Base-by-base conservation (phyloP, 139 green algal genomes). In the Volvox reticuliferus region DNA sequence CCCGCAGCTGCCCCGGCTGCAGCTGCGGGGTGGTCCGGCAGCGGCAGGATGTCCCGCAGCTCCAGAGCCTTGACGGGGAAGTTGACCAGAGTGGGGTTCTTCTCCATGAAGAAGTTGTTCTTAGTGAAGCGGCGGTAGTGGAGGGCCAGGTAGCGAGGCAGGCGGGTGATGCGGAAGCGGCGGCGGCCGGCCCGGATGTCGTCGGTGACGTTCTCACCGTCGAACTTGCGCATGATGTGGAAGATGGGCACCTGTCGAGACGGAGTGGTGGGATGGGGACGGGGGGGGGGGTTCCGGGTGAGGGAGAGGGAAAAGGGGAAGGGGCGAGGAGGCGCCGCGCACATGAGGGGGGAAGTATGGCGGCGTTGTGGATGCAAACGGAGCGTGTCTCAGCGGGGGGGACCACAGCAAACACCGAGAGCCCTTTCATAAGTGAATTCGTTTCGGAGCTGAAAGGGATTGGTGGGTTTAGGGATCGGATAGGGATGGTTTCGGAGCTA, bases 1-100 rank as follows among this genome's bases (percentile, higher is more conserved):
- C 93, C 92, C 44, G 63, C 35, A 20, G 93, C 92, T 69, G 95
- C 73, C 19, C 62, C 85, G n/a, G 69, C 37, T 50, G 85, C 85
- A 9, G 22, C 44, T 16, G 69, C 85, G 12, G 85, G 69, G 28
- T 30, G 85, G 69, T 89, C 85, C 9, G 88, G 37, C 79, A 92
- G 79, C 2, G 97, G 97, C 18, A 99, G 89, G 78, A 97, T 95
- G 75, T 97, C 97, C 0, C 89, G 37, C 75, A 99, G 92, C 77
- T 99, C 97, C 92, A 99, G 91, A 89, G 97, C 98, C 85, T 98
- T 98, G 21, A 99, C 95, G 0, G 98, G 98, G 91, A 99, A 99
- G 93, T 99, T 99, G 33, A 99, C 98, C 76, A 99, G 97, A 79
- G 98, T 99, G 55, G 97, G 98, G 94, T 99, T 99, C 95, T 99